phyloP scores from a whole-genome alignment of 257 asterid species.

The Forsythia viridissima region DNA sequence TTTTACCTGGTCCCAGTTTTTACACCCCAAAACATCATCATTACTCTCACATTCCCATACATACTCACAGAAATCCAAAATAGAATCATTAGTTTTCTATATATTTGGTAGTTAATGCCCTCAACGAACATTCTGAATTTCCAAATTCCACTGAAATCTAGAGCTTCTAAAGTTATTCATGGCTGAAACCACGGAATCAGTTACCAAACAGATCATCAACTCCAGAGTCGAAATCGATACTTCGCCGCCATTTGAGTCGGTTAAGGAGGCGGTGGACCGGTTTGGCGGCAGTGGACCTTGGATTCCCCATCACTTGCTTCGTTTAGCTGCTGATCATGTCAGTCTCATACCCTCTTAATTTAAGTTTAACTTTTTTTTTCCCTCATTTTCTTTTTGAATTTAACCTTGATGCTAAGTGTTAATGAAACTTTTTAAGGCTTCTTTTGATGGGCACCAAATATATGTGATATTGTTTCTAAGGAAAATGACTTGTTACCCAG shows the following conservation, averaged over 20 bases:
- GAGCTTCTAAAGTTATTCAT: slow-evolving; percentile 18
- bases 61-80: slow-evolving; percentile 18
- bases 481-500: neutral
- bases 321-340: slow-evolving; percentile 51
- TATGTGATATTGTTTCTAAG: neutral
- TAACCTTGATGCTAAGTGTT: too few relatives aligned
- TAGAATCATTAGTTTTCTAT: slow-evolving; percentile 10
- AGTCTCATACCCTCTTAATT: neutral
- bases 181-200: slow-evolving; percentile 42
- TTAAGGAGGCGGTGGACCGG: slow-evolving; percentile 87
- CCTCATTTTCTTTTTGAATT: too few relatives aligned
- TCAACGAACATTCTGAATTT: slow-evolving; percentile 24
- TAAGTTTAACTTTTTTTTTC: neutral
- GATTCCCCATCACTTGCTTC: slow-evolving; percentile 68
- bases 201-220: slow-evolving; percentile 42
- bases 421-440: neutral
- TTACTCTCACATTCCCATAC: slow-evolving; percentile 17
- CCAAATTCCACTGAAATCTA: slow-evolving; percentile 18
- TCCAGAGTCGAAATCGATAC: slow-evolving; percentile 87
- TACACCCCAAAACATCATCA: slow-evolving; percentile 39
- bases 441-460: neutral
- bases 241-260: slow-evolving; percentile 89
- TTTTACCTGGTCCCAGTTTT: slow-evolving; percentile 37
- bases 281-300: slow-evolving; percentile 90
- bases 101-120: neutral